Conservation (phyloP, 192 early-diverging fungal species). For the Geranomyces variabilis region DNA sequence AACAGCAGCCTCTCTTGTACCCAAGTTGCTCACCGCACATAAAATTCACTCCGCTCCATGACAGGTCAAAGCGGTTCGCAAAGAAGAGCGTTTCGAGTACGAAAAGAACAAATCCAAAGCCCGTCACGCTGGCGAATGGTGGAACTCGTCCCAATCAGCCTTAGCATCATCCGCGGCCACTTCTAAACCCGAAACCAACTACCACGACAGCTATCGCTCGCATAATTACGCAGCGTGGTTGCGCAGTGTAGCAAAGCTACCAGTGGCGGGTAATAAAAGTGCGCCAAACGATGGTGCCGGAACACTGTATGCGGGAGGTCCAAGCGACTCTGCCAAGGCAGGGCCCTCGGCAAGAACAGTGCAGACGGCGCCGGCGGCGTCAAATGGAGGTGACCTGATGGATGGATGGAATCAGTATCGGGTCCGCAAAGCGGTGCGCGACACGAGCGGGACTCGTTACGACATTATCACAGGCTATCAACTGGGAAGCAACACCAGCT, state of each 20-base stretch:
- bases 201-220: slow-evolving; percentile 42
- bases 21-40: not conserved
- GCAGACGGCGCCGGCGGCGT: slow-evolving; percentile 8
- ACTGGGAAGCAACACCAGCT: not conserved
- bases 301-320: not conserved
- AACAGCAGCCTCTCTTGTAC: not conserved
- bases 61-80: slow-evolving; percentile 34
- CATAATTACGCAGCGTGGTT: slow-evolving; percentile 44
- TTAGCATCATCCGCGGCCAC: slow-evolving; percentile 7
- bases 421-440: slow-evolving; percentile 38
- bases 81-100: slow-evolving; percentile 45
- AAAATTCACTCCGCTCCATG: not conserved
- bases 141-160: slow-evolving; percentile 8
- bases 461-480: slow-evolving; percentile 41
- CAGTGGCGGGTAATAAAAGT: slow-evolving; percentile 32
- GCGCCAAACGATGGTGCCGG: slow-evolving; percentile 21
- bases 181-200: slow-evolving; percentile 30
- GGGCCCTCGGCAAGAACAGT: not conserved
- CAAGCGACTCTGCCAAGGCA: not conserved
- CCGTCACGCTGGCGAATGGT: slow-evolving; percentile 49
- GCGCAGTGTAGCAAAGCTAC: slow-evolving; percentile 14
- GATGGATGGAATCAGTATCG: slow-evolving; percentile 42
- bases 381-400: not conserved
- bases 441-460: slow-evolving; percentile 40
- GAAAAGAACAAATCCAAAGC: slow-evolving; percentile 50